Evolutionary conservation across 345 rosid genomes (phyloP), one percentile per base, ranked within the genome.

Genomic region (Populus deltoides): DNA sequence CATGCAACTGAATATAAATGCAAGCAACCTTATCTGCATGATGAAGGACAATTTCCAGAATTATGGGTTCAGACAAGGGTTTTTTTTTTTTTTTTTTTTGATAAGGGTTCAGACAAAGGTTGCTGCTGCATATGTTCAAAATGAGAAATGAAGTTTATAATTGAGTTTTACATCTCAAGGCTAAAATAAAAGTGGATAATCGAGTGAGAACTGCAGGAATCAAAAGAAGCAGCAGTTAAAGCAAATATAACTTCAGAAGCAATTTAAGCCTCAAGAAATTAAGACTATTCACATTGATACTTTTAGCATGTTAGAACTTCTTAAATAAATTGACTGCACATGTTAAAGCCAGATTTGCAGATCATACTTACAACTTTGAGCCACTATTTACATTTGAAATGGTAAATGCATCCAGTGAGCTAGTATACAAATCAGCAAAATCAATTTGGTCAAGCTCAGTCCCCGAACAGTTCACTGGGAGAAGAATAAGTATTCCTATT

Each of bases 391-490:
- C 87, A 83, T 95, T 95, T 39, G 96, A 92, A 83, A 95, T 94
- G 75, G 92, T 85, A 81, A 95, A 95, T 1, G 90, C 80, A 81
- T 95, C 99, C 91, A 93, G 82, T 15, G 98, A 93, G 77, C 91
- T 92, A 41, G 83, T 86, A 10, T 93, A 83, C 45, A 94, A 84
- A 82, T 93, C 90, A 16, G 73, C 77, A 39, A 92, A 93, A 85
- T 93, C 90, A 67, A 93, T 82, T 82, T 85, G 83, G 1, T 71
- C 62, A 72, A 95, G 89, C 79, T 87, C 89, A 83, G 86, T 90
- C 45, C 99, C 99, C 1, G 80, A 77, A 87, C 90, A 86, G 82
- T 95, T 91, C 62, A 95, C 91, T 77, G 99, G 99, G 82, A 95
- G 93, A 86, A 95, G 88, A 86, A 92, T 87, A 86, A 92, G 88